Base-by-base conservation (phyloP, 495 filamentous ascomycete genomes). In the Penicillium steckii region DNA sequence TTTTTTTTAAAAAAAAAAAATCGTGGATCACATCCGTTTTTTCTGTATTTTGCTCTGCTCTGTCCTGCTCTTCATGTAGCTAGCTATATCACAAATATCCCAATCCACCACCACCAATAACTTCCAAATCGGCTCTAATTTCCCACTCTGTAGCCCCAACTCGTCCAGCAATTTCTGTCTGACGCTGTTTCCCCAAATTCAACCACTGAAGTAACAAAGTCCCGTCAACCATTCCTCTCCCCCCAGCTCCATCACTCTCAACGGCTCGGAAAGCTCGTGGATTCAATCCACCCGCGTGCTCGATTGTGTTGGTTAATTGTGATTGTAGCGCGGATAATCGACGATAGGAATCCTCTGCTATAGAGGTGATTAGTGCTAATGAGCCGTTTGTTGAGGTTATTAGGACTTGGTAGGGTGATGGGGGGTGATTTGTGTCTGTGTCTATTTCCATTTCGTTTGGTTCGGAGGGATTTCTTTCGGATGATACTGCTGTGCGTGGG, bases 331-430 rank as follows among this genome's bases (percentile, higher is more conserved):
- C 86, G 8, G 82, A 85, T 15, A 98, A 78, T 0, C 91, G 84
- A 17, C 93, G 88, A 69, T 96, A 96, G 13, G 84, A 73, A 15
- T 88, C 73, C 70, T 97, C 91, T 1, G 86, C 71, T 9, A 97
- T 77, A 3, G 91, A 81, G 0, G 87, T 87, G 10, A 98, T 75
- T 30, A 94, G 79, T 15, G 87, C 81, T 27, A 97, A 68, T 25
- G 83, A 75, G 55, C 94, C 94, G 3, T 88, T 87, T 5, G 80
- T 77, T 0, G 85, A 85, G 7, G 88, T 81, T 40, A 87, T 73
- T 30, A 97, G 82, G 42, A 86, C 73, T 55, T 89, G 80, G 29
- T 86, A 75, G 5, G 46, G 15, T 1, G 32, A 4, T 72, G 42
- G 52, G 22, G 4, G 56, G 44, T 2, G 41, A 27, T 27, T 41